A percentile compares a stretch with the other conserved stretches of the same genome.
Evolutionary conservation across 2,329 filamentous ascomycete species (phyloP).

Genomic region (Penicillium capsulatum): DNA sequence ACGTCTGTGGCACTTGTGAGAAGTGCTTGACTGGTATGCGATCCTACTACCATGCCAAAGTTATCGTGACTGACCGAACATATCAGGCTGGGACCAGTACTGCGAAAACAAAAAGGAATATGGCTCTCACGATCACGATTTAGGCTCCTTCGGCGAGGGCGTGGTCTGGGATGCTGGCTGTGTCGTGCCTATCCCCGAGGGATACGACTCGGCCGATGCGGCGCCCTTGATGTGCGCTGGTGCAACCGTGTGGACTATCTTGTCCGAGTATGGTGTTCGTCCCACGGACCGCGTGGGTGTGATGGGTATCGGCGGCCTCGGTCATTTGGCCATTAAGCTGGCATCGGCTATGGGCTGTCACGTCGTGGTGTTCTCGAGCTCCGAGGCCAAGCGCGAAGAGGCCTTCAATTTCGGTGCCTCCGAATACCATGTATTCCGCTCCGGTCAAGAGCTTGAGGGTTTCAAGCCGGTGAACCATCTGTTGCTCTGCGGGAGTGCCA

Average conservation of each 20-base stretch:
- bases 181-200: conserved; percentile 37
- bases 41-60: neutral
- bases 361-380: conserved; percentile 31
- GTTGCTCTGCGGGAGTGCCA: conserved; percentile 23
- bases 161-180: conserved; percentile 35
- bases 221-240: conserved; percentile 39
- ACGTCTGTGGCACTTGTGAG: conserved; percentile 34
- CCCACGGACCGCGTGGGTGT: conserved; percentile 66
- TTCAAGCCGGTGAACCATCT: conserved; percentile 26
- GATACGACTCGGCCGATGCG: conserved; percentile 27
- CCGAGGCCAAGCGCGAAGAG: conserved; percentile 26
- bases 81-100: conserved; percentile 29
- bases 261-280: conserved; percentile 58
- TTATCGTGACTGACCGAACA: neutral
- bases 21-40: conserved; percentile 30
- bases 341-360: conserved; percentile 67
- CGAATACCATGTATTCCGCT: conserved; percentile 25
- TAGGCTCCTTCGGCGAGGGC: conserved; percentile 32
- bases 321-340: conserved; percentile 67
- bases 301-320: conserved; percentile 66
- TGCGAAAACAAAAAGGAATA: conserved; percentile 34
- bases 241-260: conserved; percentile 49
- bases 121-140: conserved; percentile 29
- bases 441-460: conserved; percentile 17
- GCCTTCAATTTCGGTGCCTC: conserved; percentile 24